Base-by-base conservation (phyloP, 2,329 filamentous ascomycete genomes). In the Fusarium succisae region DNA sequence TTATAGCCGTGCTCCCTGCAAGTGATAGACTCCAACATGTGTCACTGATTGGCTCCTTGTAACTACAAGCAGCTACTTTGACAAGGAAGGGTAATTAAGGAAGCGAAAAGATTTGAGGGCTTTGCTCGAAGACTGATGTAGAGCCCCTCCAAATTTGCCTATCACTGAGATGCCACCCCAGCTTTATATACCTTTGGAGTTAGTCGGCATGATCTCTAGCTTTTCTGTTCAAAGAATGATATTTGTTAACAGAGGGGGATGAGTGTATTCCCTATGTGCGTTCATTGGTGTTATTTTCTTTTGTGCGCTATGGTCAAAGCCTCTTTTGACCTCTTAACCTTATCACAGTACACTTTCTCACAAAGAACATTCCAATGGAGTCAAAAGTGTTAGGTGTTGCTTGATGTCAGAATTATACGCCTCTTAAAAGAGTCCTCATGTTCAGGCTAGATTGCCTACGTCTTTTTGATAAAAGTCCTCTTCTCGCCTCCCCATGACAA, bases 31-130 rank as follows among this genome's bases (percentile, higher is more conserved):
- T 35, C 6, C 5, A n/a, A 11, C 4, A 32, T n/a, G 10, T 9
- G 6, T n/a, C 14, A 20, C 11, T 18, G 9, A 3, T 24, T 24
- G 12, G 2, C 8, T 35, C 8, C 13, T 7, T 35, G 11, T 6
- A 24, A 3, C 15, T 3, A 28, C 1, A 5, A 22, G 10, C 0
- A 47, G 5, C 3, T 3, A 28, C 2, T 0, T 13, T 47, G 26
- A 47, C 1, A 3, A 28, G 13, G 13, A 1, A 5, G 4, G 26
- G 6, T 15, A 18, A 28, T 22, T 5, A 28, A 15, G 0, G 9
- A 22, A 28, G 44, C 4, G 4, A 11, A 18, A 10, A 5, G 14
- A 15, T 3, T 28, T 8, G 4, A 22, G 24, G 14, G 6, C 6
- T 26, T 35, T 35, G 32, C 14, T 35, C 32, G 15, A 17, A 35